A percentile compares a stretch with the other conserved stretches of the same genome.
These are phyloP conservation scores for Xylaria polymorpha DNA, from an alignment of 2,329 filamentous ascomycete genomes.

Conservation along the genomic window DNA sequence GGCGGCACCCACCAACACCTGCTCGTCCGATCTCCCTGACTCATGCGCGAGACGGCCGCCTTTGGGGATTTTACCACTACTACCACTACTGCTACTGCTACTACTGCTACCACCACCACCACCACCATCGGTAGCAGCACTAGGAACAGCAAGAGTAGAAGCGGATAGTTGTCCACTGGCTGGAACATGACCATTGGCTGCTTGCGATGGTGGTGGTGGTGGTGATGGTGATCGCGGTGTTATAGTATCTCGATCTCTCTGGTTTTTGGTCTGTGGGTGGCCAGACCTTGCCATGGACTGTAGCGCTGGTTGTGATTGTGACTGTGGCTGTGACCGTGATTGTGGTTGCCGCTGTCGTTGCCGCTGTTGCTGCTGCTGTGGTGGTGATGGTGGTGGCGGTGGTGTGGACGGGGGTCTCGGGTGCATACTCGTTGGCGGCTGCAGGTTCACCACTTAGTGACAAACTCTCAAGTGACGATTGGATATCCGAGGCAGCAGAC, in stretches of 20 bases:
- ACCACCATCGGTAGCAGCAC: background rate
- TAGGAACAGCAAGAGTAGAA: background rate
- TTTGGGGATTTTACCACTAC: background rate
- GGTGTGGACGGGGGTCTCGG: constrained; percentile 36
- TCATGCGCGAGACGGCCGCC: constrained; percentile 11
- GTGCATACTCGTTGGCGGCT: constrained; percentile 44
- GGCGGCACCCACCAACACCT: background rate
- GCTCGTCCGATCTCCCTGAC: constrained; percentile 35
- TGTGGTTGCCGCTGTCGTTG: constrained; percentile 6
- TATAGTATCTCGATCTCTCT: constrained; percentile 39
- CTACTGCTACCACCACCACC: background rate
- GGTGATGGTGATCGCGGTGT: background rate
- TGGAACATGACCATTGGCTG: background rate
- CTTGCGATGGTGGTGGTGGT: background rate
- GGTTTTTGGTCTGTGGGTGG: constrained; percentile 34
- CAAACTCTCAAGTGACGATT: constrained; percentile 52
- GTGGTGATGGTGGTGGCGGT: constrained; percentile 34
- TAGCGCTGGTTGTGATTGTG: constrained; percentile 35
- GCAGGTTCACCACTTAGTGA: constrained; percentile 50
- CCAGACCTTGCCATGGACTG: constrained; percentile 45
- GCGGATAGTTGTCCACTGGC: constrained; percentile 14
- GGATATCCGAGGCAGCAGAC: constrained; percentile 44
- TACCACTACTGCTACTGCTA: background rate
- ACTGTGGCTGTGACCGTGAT: constrained; percentile 14
- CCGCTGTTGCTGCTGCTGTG: constrained; percentile 36